Evolutionary conservation across 805 yeast genomes (phyloP).

Genomic region (Cyberlindnera saturnus): DNA sequence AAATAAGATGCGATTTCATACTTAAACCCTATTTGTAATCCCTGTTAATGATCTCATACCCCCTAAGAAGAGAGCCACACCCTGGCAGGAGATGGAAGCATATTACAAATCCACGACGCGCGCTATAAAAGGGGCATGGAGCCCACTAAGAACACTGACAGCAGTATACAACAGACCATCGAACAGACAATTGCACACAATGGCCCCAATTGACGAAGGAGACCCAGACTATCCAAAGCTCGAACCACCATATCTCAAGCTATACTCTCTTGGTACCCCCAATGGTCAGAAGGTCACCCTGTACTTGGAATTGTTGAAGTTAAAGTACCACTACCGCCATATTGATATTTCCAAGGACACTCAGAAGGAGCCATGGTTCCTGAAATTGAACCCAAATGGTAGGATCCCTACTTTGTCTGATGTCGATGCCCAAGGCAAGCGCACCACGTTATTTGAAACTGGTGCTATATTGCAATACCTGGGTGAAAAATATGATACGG

Average conservation of each 20-base stretch:
- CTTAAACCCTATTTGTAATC: no score
- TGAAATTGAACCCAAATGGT: slow-evolving; percentile 56
- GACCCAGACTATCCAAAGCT: slow-evolving; percentile 27
- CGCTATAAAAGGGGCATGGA: no score
- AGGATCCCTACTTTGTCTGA: slow-evolving; percentile 51
- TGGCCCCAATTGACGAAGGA: slow-evolving; percentile 13
- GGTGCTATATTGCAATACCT: slow-evolving; percentile 58
- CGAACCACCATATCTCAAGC: slow-evolving; percentile 37
- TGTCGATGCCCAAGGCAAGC: slow-evolving; percentile 32
- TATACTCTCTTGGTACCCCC: slow-evolving; percentile 38
- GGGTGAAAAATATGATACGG: slow-evolving; percentile 55
- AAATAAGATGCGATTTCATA: no score
- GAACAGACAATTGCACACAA: background rate
- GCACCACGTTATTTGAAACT: slow-evolving; percentile 45
- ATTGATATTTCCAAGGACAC: slow-evolving; percentile 37
- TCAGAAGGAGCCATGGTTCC: slow-evolving; percentile 53
- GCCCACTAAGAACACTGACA: background rate
- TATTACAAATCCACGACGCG: no score
- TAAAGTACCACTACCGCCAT: slow-evolving; percentile 28
- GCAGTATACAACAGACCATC: no score
- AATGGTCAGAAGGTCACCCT: slow-evolving; percentile 36
- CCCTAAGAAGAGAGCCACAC: no score
- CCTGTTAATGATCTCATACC: no score
- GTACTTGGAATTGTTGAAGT: slow-evolving; percentile 27
- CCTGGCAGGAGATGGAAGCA: no score